Evolutionary conservation across 345 rosid genomes (phyloP).

Genomic region (Camelina hispida): DNA sequence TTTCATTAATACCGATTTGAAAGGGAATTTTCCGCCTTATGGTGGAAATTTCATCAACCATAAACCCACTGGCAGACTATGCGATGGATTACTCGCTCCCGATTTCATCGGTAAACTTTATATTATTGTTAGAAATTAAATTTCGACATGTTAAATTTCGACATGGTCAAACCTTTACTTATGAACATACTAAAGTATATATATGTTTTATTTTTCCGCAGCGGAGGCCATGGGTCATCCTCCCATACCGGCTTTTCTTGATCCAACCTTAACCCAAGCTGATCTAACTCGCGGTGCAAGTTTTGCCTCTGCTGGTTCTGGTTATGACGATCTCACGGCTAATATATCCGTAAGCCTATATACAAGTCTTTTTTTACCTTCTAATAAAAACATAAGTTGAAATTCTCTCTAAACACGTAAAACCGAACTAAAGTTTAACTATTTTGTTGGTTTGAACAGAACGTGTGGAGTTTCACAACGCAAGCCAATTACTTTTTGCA

Average conservation of each 20-base stretch:
- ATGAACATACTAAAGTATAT: not conserved
- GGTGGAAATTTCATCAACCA: constrained; percentile 67
- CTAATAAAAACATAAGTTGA: not conserved
- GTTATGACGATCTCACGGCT: constrained; percentile 87
- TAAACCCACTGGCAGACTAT: constrained; percentile 69
- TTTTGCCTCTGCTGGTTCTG: constrained; percentile 94
- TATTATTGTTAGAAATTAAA: not conserved
- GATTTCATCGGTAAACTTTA: constrained; percentile 64
- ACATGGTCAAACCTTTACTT: not conserved
- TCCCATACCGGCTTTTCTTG: constrained; percentile 71
- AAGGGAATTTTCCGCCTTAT: constrained; percentile 71
- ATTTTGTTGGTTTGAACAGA: constrained; percentile 43
- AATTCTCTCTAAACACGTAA: not conserved
- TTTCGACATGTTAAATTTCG: not conserved
- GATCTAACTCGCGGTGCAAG: constrained; percentile 77
- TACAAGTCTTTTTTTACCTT: not conserved
- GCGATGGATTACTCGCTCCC: constrained; percentile 73
- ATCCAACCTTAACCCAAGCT: constrained; percentile 52
- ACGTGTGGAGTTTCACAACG: constrained; percentile 62
- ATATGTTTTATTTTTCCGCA: constrained; percentile 26
- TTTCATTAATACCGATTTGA: constrained; percentile 51
- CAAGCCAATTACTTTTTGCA: constrained; percentile 69
- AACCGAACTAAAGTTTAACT: constrained; percentile 8
- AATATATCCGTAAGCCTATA: constrained; percentile 65
- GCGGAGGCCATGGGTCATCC: constrained; percentile 74